Conservation (phyloP, 2,329 filamentous ascomycete genomes). For the Pseudophaeomoniella oleicola region DNA sequence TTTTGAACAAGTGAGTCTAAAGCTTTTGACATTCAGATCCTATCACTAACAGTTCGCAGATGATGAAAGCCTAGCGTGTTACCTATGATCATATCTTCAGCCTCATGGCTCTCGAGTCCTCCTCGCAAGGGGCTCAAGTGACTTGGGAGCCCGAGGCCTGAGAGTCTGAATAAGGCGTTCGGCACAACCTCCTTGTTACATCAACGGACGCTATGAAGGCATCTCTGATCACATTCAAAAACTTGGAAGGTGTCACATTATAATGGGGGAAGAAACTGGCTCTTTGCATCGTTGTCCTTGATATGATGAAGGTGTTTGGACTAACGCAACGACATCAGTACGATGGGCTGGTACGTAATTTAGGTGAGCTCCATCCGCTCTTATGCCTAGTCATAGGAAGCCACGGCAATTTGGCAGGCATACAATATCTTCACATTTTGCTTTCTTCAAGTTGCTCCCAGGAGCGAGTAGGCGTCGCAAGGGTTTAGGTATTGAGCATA, state of each 20-base stretch:
- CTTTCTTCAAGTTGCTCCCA: too few species aligned
- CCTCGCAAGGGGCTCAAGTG: constrained; percentile 72
- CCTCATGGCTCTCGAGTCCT: constrained; percentile 62
- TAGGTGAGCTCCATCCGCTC: too few species aligned
- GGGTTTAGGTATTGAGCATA: too few species aligned
- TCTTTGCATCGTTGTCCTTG: too few species aligned
- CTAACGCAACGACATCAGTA: too few species aligned
- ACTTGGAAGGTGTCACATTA: constrained; percentile 41
- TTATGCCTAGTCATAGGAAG: too few species aligned
- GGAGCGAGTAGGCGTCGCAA: too few species aligned
- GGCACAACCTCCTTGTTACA: constrained; percentile 98
- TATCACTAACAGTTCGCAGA: constrained; percentile 38
- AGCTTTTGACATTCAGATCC: constrained; percentile 3
- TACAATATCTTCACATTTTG: too few species aligned
- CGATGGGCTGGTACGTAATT: too few species aligned
- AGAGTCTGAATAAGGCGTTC: constrained; percentile 83
- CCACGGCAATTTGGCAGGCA: too few species aligned
- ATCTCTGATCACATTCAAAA: constrained; percentile 61
- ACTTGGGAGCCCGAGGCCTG: constrained; percentile 55
- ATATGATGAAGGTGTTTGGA: too few species aligned
- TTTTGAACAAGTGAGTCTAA: constrained; percentile 80
- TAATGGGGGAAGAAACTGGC: too few species aligned
- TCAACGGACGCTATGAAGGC: constrained; percentile 91
- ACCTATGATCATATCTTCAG: constrained; percentile 67
- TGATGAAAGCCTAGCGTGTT: constrained; percentile 99